A percentile compares a stretch with the other conserved stretches of the same genome.
Conservation (phyloP, 345 rosid genomes). For the Kandelia obovata region DNA sequence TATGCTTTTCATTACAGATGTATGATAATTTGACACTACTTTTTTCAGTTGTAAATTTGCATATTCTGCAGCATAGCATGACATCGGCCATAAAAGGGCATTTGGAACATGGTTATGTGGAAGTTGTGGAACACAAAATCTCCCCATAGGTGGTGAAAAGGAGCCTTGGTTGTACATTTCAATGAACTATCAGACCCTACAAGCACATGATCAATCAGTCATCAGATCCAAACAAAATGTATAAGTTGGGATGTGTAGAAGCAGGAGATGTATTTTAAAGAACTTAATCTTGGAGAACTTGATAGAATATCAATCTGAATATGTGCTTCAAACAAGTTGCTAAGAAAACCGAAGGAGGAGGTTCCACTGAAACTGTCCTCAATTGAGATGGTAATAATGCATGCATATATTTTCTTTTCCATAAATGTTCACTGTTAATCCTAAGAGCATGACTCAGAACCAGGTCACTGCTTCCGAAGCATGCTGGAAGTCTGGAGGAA, state of each 20-base stretch:
- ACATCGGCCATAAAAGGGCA: constrained; percentile 16
- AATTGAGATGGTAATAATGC: too few relatives aligned
- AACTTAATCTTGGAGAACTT: too few relatives aligned
- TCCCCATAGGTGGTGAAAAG: constrained; percentile 25
- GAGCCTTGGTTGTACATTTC: neutral
- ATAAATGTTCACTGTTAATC: neutral
- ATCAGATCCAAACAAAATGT: too few relatives aligned
- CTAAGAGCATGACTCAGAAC: neutral
- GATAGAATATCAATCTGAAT: too few relatives aligned
- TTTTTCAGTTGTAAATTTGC: constrained; percentile 21
- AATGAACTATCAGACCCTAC: neutral
- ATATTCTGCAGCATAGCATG: constrained; percentile 23
- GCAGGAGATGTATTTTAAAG: too few relatives aligned
- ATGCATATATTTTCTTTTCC: too few relatives aligned
- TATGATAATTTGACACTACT: constrained; percentile 23
- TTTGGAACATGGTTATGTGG: constrained; percentile 13
- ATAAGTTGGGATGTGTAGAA: too few relatives aligned
- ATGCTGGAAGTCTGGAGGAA: neutral
- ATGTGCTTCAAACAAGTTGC: too few relatives aligned
- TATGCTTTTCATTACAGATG: constrained; percentile 14
- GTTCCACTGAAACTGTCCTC: too few relatives aligned
- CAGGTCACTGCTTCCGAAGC: neutral
- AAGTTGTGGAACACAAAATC: constrained; percentile 30
- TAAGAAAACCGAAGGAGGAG: too few relatives aligned
- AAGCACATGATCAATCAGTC: neutral